Evolutionary conservation across 306 rosid genomes (phyloP), one percentile per base, ranked within the genome.

Genomic region (Quercus alba): DNA sequence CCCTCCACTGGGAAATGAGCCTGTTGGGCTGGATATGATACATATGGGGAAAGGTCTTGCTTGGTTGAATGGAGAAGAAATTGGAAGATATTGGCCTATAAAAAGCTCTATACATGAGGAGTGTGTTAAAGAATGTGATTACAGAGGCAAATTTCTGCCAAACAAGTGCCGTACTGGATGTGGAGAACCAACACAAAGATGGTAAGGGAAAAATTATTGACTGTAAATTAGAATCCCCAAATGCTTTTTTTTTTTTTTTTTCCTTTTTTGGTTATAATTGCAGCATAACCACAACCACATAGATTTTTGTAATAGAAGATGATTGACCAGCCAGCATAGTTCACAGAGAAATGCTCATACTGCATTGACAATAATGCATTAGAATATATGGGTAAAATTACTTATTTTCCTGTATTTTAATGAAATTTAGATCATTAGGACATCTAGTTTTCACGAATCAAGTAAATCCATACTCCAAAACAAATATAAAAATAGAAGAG

Each of bases 21-120:
- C 98, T 1, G 79, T 94, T 75, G 99, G 95, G 77, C 83, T 94
- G 82, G 98, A 94, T 88, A 94, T 94, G 98, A 63, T 90, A 77
- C 83, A 87, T 49, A 92, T 92, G 99, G 99, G 99, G 55, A 94
- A 94, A 86, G 99, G 97, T 82, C 88, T 93, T 63, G 99, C 97
- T 74, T 94, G 99, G 99, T 85, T 94, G 84, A 94, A 94, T 74
- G 99, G 97, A 67, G 97, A 94, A 89, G 97, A 93, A 90, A 91
- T 94, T 20, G 99, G 99, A 86, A 89, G 97, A 92, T 94, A 91
- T 83, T 94, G 97, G 97, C 91, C 99, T 12, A 80, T 94, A 84
- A 78, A 44, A 81, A 91, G 86, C 87, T 89, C 88, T 61, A 63
- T 77, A 68, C 85, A 81, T 46, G 87, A 85, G 73, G 73, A 83